These are phyloP conservation scores for Salix caprea DNA, from an alignment of 345 rosid species.

Conservation along the genomic window DNA sequence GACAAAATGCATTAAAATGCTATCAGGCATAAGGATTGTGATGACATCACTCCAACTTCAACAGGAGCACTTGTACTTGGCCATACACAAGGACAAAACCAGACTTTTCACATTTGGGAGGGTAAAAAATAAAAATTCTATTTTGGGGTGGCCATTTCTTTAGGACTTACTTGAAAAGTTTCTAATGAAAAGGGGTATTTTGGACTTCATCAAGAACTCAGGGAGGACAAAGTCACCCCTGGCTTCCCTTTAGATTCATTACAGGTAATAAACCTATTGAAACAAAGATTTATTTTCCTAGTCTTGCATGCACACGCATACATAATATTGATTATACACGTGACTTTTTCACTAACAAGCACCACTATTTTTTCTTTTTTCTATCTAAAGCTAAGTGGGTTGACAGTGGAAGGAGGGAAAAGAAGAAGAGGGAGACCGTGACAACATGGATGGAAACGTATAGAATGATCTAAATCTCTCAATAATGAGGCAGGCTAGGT, in stretches of 20 bases:
- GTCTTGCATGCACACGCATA: neutral
- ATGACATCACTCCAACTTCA: neutral
- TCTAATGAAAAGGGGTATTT: no score
- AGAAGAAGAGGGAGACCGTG: neutral
- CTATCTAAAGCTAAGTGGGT: neutral
- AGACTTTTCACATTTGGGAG: no score
- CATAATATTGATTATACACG: neutral
- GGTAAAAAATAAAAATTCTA: no score
- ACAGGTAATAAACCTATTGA: neutral
- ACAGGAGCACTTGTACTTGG: neutral
- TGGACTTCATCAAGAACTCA: no score
- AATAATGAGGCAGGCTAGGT: no score
- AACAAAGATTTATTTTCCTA: neutral
- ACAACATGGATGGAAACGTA: neutral
- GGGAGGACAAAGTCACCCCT: no score
- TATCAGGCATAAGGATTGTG: neutral
- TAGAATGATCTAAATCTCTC: no score
- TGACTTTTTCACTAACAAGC: neutral
- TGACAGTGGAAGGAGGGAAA: neutral
- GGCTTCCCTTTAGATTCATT: no score
- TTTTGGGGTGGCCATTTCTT: no score
- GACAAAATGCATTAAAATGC: neutral
- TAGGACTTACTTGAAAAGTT: no score
- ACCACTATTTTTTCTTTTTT: neutral
- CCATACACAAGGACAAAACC: neutral